Evolutionary conservation across 306 rosid genomes (phyloP), one percentile per base, ranked within the genome.

Genomic region (Cicer arietinum): DNA sequence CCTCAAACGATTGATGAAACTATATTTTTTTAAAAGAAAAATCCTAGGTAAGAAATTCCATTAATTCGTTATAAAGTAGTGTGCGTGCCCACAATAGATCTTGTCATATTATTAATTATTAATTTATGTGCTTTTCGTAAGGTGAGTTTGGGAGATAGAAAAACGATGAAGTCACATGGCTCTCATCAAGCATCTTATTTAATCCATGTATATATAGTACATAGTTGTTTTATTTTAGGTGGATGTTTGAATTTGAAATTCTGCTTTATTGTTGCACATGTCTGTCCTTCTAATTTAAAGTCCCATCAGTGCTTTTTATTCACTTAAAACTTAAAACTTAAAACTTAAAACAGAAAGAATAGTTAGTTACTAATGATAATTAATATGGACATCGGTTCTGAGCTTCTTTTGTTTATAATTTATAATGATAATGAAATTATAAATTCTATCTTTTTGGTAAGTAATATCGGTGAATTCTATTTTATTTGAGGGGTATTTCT

Each of bases 101-200:
- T 75, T 53, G 45, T 37, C 41, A 39, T 18, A 10, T 35, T 60
- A 5, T 22, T 58, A 13, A 51, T 80, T 46, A 43, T 80, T 46
- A 50, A 3, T 43, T 51, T 53, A 16, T 48, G 74, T 79, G 76
- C 43, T 78, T 82, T 81, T 76, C 71, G 30, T 77, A 76, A 37
- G 71, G 56, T 72, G 76, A 53, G 62, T 74, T 79, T 80, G 67
- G 62, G 65, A 45, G 57, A 63, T 76, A 51, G 20, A 74, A 69
- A 80, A 77, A 77, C 72, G 76, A 25, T 14, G 50, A 65, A 77
- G 77, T 79, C 91, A 86, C 93, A 84, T 85, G 90, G 82, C 74
- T 84, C 71, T 85, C 79, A 66, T 84, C 80, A 72, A 46, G 83
- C 73, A 84, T 85, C 82, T 82, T 80, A 69, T 70, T 84, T 75